These are phyloP conservation scores for Colletotrichum sp. DNA, from an alignment of 2,329 filamentous ascomycete genomes.

Conservation along the genomic window DNA sequence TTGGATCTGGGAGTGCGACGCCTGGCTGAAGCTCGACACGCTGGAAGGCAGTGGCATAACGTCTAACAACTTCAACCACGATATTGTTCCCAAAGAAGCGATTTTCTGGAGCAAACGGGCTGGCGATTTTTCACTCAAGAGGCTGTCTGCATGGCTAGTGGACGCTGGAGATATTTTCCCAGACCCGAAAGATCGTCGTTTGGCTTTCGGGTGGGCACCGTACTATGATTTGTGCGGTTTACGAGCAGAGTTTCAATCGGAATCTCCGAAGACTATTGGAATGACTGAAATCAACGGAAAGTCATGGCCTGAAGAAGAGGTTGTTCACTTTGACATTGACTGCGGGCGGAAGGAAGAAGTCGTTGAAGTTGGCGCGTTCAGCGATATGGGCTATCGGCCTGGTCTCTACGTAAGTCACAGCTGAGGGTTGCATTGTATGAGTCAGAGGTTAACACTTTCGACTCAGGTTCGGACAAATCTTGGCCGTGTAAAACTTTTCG, in stretches of 20 bases:
- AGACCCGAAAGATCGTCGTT: neutral
- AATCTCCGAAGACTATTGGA: neutral
- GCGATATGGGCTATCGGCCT: neutral
- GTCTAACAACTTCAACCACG: neutral
- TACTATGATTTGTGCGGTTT: neutral
- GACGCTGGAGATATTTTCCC: neutral
- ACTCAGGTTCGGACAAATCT: neutral
- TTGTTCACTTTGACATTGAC: neutral
- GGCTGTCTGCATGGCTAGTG: neutral
- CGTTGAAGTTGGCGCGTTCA: neutral
- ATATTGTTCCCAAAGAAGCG: neutral
- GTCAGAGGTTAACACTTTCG: neutral
- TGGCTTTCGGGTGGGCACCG: neutral
- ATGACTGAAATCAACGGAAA: neutral
- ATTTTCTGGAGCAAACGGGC: neutral
- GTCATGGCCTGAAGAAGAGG: neutral
- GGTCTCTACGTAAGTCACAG: neutral
- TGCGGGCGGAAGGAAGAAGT: neutral
- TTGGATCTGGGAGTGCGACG: neutral
- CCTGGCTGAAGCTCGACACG: neutral
- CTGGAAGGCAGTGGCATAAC: neutral
- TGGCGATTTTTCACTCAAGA: neutral
- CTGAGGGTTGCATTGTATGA: neutral
- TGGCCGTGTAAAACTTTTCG: neutral
- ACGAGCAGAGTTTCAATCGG: neutral